Conservation (phyloP, 1,284 basidiomycete genomes). For the Pseudozyma tsukubaensis region DNA sequence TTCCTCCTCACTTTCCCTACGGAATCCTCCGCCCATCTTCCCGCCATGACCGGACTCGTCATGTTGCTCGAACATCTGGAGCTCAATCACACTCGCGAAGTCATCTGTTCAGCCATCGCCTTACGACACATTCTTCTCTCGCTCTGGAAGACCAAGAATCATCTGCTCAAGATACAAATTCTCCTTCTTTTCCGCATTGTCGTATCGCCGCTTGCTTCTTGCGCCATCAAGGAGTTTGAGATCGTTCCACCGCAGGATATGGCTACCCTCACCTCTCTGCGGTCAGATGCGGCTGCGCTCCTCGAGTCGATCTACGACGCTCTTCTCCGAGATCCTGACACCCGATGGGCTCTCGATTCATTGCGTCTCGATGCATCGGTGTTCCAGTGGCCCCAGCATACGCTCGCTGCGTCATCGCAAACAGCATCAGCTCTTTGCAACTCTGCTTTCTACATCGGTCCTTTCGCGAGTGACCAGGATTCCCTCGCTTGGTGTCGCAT, state of each 20-base stretch:
- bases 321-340: conserved; percentile 30
- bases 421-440: conserved; percentile 4
- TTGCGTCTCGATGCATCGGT: conserved; percentile 22
- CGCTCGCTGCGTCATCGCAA: background rate
- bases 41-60: conserved; percentile 49
- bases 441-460: conserved; percentile 20
- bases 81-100: conserved; percentile 43
- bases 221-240: conserved; percentile 18
- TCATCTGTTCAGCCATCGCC: conserved; percentile 25
- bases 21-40: conserved; percentile 56
- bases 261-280: background rate
- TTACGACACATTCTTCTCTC: conserved; percentile 17
- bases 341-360: conserved; percentile 35
- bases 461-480: conserved; percentile 16
- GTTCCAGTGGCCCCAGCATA: conserved; percentile 14
- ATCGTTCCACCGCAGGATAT: background rate
- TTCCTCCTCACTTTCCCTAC: conserved; percentile 37
- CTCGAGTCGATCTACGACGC: conserved; percentile 17
- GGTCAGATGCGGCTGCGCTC: conserved; percentile 9
- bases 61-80: conserved; percentile 45
- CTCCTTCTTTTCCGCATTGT: conserved; percentile 48
- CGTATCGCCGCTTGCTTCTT: conserved; percentile 24
- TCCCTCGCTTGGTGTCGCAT: conserved; percentile 29
- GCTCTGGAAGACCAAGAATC: conserved; percentile 50
- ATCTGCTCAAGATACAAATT: conserved; percentile 53